Base-by-base conservation (phyloP, 441 rosid species). In the Jatropha multifida region DNA sequence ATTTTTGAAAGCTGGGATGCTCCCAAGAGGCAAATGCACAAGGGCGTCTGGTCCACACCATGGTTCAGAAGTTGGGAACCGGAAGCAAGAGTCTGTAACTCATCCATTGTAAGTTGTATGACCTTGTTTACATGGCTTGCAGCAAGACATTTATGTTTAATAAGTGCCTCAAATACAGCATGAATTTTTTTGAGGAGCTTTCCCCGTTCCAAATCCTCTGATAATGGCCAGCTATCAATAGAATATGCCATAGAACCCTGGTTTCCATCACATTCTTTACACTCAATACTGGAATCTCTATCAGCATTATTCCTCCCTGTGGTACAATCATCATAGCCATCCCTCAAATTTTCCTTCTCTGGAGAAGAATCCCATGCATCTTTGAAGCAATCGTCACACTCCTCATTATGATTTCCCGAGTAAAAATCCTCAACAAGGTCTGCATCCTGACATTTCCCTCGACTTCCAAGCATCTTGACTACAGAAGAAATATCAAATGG, bases 351-450 rank as follows among this genome's bases (percentile, higher is more conserved):
- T 71, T 84, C 92, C 83, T 90, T 92, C 73, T 87, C 89, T 0
- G 87, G 88, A 68, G 94, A 86, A 78, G 91, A 86, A 86, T 88
- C 94, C 89, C 95, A 86, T 44, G 94, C 97, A 88, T 90, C 94
- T 82, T 85, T 84, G 76, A 95, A 90, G 83, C 85, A 88, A 74
- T 89, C 91, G 62, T 87, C 88, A 79, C 80, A 82, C 67, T 86
- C 94, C 44, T 90, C 91, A 51, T 71, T 64, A 70, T 69, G 81
- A 74, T 81, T 83, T 48, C 79, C 83, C 1, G 77, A 75, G 82
- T 70, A 83, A 67, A 86, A 74, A 76, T 84, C 84, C 54, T 86
- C 88, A 27, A 68, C 78, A 72, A 78, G 62, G 54, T 86, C 90
- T 54, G 80, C 44, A 44, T 82, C 84, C 75, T 64, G 86, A 62